Conservation (phyloP, 2,329 filamentous ascomycete genomes). For the Arthrobotrys pseudoclavata region DNA sequence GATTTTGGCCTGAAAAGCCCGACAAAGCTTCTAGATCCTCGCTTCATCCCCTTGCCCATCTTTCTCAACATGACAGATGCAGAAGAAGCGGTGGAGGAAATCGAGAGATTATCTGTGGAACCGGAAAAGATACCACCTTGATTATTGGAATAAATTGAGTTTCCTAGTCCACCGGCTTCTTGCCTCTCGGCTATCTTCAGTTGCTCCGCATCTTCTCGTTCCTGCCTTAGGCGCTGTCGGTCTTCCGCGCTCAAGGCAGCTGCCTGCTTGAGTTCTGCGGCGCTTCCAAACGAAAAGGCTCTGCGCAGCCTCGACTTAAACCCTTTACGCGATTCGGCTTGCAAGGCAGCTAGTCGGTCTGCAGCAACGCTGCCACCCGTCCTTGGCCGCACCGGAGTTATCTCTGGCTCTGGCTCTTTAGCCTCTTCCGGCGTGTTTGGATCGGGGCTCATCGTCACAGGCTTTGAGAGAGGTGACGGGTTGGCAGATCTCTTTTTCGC, state of each 20-base stretch:
- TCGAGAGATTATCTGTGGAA: conserved; percentile 94
- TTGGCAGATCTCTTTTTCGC: conserved; percentile 75
- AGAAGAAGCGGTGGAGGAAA: conserved; percentile 89
- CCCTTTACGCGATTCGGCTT: conserved; percentile 65
- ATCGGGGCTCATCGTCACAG: conserved; percentile 74
- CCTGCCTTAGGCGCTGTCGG: conserved; percentile 66
- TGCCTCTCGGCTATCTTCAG: conserved; percentile 91
- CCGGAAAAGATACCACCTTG: conserved; percentile 85
- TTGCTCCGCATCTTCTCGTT: conserved; percentile 82
- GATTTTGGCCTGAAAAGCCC: conserved; percentile 97
- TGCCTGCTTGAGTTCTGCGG: conserved; percentile 86
- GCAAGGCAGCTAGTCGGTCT: conserved; percentile 87
- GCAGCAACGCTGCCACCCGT: conserved; percentile 76
- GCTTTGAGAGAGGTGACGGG: conserved; percentile 81
- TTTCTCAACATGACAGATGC: conserved; percentile 96
- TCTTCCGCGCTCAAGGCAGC: conserved; percentile 69
- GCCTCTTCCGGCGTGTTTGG: conserved; percentile 48
- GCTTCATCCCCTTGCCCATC: conserved; percentile 99
- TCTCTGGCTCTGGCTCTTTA: conserved; percentile 57
- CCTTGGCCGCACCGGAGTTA: conserved; percentile 41
- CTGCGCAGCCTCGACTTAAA: conserved; percentile 77
- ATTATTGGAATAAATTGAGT: conserved; percentile 86
- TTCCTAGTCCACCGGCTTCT: conserved; percentile 90
- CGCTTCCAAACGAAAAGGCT: conserved; percentile 96
- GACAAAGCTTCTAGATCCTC: conserved; percentile 88